Evolutionary conservation across 495 filamentous ascomycete genomes (phyloP).

Genomic region (Neurospora discreta): DNA sequence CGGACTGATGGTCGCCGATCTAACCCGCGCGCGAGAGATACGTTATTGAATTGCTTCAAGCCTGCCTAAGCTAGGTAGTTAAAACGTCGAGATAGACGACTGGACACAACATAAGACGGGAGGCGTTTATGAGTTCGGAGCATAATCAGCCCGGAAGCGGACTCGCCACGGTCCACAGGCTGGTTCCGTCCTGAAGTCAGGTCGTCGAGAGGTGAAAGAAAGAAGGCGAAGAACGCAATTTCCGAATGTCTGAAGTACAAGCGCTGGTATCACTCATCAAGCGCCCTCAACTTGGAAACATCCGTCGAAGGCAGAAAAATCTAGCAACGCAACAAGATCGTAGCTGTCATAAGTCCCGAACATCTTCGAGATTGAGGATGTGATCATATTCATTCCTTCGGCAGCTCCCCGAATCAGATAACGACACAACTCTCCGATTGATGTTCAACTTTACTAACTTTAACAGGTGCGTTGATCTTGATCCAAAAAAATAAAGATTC

Average conservation of each 20-base stretch:
- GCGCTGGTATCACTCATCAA: background rate
- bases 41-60: too few relatives aligned
- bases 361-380: background rate
- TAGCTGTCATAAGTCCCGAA: background rate
- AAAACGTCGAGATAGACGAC: background rate
- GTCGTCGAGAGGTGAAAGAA: background rate
- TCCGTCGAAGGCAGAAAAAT: background rate
- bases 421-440: background rate
- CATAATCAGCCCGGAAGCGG: background rate
- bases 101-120: background rate
- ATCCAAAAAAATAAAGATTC: too few relatives aligned
- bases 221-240: background rate
- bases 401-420: background rate
- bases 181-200: background rate
- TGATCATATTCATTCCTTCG: too few relatives aligned
- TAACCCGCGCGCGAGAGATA: too few relatives aligned
- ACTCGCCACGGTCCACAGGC: background rate
- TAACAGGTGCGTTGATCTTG: too few relatives aligned
- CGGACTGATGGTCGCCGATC: background rate
- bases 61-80: background rate
- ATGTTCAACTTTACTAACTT: background rate
- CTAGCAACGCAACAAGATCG: background rate
- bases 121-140: background rate
- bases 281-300: background rate
- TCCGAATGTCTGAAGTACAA: background rate